These are phyloP conservation scores for Zymoseptoria passerinii DNA, from an alignment of 2,329 filamentous ascomycete genomes.

Conservation along the genomic window DNA sequence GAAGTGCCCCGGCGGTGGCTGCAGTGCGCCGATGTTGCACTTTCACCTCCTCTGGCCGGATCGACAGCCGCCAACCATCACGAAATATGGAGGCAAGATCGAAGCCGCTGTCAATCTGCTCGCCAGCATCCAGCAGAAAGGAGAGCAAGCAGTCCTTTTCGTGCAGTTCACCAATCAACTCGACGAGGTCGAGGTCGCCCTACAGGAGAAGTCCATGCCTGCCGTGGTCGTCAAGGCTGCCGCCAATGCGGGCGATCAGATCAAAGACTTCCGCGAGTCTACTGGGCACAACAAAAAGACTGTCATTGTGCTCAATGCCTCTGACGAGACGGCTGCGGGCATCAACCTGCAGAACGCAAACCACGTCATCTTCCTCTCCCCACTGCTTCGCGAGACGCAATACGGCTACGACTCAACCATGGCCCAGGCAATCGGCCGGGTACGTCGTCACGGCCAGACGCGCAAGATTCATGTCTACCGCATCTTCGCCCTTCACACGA, in stretches of 20 bases:
- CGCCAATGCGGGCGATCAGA: constrained; percentile 13
- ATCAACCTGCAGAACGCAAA: constrained; percentile 55
- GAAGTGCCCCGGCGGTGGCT: constrained; percentile 35
- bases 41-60: constrained; percentile 36
- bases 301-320: constrained; percentile 51
- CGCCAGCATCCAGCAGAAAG: constrained; percentile 26
- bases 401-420: constrained; percentile 51
- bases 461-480: constrained; percentile 55
- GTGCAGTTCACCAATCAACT: constrained; percentile 45
- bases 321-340: constrained; percentile 51
- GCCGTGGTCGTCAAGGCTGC: constrained; percentile 32
- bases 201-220: constrained; percentile 26
- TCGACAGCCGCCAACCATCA: constrained; percentile 27
- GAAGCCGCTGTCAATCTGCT: constrained; percentile 41
- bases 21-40: constrained; percentile 31
- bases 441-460: constrained; percentile 50
- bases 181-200: constrained; percentile 29
- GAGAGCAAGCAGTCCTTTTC: constrained; percentile 50
- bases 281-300: constrained; percentile 28
- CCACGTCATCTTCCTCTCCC: constrained; percentile 56
- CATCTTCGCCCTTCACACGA: constrained; percentile 70
- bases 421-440: constrained; percentile 56
- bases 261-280: constrained; percentile 17
- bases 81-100: constrained; percentile 40
- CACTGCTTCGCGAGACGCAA: constrained; percentile 43